Evolutionary conservation across 495 filamentous ascomycete species (phyloP).

Genomic region (Tuber indicum): DNA sequence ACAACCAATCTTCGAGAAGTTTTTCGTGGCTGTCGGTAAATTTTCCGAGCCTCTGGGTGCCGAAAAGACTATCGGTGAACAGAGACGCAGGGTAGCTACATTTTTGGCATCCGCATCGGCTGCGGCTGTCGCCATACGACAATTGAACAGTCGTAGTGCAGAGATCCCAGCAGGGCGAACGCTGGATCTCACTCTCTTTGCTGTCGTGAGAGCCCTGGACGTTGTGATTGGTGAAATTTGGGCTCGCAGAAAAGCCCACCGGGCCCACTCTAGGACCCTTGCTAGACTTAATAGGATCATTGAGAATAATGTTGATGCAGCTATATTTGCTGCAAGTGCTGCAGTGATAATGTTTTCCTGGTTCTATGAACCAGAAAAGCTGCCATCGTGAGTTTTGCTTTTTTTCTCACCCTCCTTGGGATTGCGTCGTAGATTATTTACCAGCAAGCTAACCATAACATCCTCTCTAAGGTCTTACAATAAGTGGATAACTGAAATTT

Average conservation of each 20-base stretch:
- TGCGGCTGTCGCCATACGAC: slow-evolving; percentile 31
- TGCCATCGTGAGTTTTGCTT: slow-evolving; percentile 33
- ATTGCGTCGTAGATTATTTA: background rate
- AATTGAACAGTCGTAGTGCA: slow-evolving; percentile 38
- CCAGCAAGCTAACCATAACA: slow-evolving; percentile 12
- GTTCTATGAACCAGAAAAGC: slow-evolving; percentile 39
- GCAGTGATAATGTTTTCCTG: slow-evolving; percentile 65
- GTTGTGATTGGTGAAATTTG: slow-evolving; percentile 62
- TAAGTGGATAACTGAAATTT: slow-evolving; percentile 76
- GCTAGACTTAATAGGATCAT: slow-evolving; percentile 49
- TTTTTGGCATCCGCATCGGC: slow-evolving; percentile 34
- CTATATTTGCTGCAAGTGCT: slow-evolving; percentile 66
- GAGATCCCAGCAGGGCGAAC: slow-evolving; percentile 62
- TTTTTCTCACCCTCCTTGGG: background rate
- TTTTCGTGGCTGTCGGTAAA: slow-evolving; percentile 16
- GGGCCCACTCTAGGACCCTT: slow-evolving; percentile 47
- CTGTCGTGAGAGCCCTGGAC: slow-evolving; percentile 66
- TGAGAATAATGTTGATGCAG: slow-evolving; percentile 57
- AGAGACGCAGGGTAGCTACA: slow-evolving; percentile 23
- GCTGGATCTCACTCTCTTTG: slow-evolving; percentile 79
- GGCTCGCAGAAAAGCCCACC: slow-evolving; percentile 47
- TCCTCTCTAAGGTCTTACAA: slow-evolving; percentile 54
- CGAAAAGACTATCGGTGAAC: slow-evolving; percentile 7
- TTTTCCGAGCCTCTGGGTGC: slow-evolving; percentile 16
- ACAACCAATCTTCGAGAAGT: slow-evolving; percentile 44